Percentiles rank a stretch among this genome's conserved stretches.
phyloP scores from a whole-genome alignment of 148 eudicot genomes.

The Arctostaphylos glauca region DNA sequence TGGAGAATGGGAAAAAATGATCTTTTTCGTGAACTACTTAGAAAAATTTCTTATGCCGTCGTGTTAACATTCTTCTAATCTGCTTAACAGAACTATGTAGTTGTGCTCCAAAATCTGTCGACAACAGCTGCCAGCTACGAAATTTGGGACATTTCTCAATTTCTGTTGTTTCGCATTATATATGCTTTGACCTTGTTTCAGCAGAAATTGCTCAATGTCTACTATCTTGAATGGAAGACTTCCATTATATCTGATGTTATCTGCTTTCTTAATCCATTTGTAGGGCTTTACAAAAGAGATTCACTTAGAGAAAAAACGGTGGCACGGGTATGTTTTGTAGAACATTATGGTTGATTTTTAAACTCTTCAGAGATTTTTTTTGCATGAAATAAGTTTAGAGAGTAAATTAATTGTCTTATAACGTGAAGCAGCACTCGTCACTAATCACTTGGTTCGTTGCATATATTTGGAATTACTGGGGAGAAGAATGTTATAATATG shows the following conservation, averaged over 20 bases:
- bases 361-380: constrained; percentile 11
- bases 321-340: constrained; percentile 80
- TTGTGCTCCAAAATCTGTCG: background rate
- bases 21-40: background rate
- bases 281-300: constrained; percentile 98
- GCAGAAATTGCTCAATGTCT: background rate
- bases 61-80: background rate
- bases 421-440: background rate
- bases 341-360: background rate
- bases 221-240: background rate
- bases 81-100: background rate
- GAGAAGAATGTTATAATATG: background rate
- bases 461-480: background rate
- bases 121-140: background rate
- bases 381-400: background rate
- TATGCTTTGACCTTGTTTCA: background rate
- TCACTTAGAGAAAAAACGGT: constrained; percentile 80
- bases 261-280: constrained; percentile 21
- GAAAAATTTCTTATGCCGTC: background rate
- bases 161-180: background rate
- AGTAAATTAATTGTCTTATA: background rate
- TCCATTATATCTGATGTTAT: background rate
- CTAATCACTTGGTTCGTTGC: background rate
- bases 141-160: background rate
- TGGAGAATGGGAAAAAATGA: background rate